Conservation (phyloP, 139 green algal species). For the Trebouxia sp. region DNA sequence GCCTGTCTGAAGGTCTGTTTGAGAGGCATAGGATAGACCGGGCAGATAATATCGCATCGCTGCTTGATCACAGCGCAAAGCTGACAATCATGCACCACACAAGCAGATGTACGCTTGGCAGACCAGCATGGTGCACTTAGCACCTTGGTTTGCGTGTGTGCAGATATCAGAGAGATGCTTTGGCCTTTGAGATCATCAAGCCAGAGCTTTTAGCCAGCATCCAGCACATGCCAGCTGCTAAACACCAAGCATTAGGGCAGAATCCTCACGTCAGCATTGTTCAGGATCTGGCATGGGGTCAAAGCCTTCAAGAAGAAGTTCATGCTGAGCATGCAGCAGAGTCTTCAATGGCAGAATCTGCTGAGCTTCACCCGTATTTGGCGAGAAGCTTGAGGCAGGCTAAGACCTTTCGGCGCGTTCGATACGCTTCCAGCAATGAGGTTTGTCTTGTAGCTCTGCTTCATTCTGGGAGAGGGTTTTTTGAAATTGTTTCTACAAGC, state of each 20-base stretch:
- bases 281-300: conserved; percentile 1
- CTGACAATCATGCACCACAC: too few species aligned
- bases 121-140: too few species aligned
- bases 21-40: too few species aligned
- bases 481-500: too few species aligned
- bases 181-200: neutral
- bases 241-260: neutral
- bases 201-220: neutral
- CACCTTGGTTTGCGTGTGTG: too few species aligned
- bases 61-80: too few species aligned
- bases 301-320: neutral
- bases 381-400: neutral
- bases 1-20: too few species aligned
- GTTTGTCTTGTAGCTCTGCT: neutral
- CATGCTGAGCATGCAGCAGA: neutral
- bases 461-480: too few species aligned
- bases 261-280: neutral
- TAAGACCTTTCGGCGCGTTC: neutral
- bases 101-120: too few species aligned
- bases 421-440: neutral
- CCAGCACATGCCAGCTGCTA: neutral
- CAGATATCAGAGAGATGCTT: neutral
- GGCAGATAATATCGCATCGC: too few species aligned
- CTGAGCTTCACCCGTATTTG: neutral
- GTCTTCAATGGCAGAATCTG: neutral